These are phyloP conservation scores for Calonectria crousiana DNA, from an alignment of 2,329 filamentous ascomycete species.

Conservation along the genomic window DNA sequence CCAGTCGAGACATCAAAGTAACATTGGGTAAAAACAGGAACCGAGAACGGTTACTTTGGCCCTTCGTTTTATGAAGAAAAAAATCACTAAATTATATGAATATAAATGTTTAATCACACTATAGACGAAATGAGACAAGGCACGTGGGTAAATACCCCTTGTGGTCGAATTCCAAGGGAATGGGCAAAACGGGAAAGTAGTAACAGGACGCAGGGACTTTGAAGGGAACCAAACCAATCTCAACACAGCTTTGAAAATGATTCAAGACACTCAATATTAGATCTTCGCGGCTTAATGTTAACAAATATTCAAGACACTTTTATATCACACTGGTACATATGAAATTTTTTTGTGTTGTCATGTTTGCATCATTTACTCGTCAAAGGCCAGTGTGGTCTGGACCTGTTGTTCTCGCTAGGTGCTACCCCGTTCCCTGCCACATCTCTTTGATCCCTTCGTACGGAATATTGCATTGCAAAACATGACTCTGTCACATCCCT, in stretches of 20 bases:
- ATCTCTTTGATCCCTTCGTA: neutral
- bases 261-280: neutral
- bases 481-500: constrained; percentile 29
- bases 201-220: neutral
- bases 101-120: constrained; percentile 6
- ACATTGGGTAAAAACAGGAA: neutral
- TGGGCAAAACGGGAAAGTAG: neutral
- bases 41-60: neutral
- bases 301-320: neutral
- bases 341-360: neutral
- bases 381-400: neutral
- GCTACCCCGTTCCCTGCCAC: constrained; percentile 6
- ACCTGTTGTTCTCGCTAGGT: neutral
- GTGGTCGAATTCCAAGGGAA: neutral
- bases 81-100: neutral
- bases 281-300: neutral
- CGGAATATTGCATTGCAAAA: constrained; percentile 29
- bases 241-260: neutral
- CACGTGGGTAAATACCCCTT: constrained; percentile 6
- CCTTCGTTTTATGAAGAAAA: neutral
- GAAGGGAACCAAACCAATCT: neutral
- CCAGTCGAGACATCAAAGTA: neutral
- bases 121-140: neutral
- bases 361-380: constrained; percentile 30
- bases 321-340: neutral